Base-by-base conservation (phyloP, 192 early-diverging fungal species). In the Podila epigama region DNA sequence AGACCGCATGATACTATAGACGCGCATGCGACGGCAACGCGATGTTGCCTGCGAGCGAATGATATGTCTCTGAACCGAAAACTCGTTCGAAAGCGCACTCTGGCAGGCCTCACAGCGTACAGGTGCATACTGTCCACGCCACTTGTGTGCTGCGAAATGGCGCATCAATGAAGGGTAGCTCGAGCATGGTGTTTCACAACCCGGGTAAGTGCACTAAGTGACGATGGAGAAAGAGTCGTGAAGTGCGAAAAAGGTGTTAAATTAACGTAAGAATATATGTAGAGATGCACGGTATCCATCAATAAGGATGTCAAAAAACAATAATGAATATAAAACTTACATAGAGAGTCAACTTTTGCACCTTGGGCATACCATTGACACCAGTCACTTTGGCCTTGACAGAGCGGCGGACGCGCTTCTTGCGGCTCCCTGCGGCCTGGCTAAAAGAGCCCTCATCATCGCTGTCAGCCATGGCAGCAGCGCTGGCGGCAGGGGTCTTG, bases 41-140 rank as follows among this genome's bases (percentile, higher is more conserved):
- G 66, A 63, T 2, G 36, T 54, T 9, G 28, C 13, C 5, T 3
- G 1, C n/a, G 73, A 63, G 2, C 73, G 58, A 1, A 27, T 18
- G 50, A 77, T 77, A 44, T 77, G 73, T 8, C 73, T 27, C 55
- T 77, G 73, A 12, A 64, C 73, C 33, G 73, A 68, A 37, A 59
- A 77, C 50, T 77, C 73, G 33, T 77, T 77, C 54, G 73, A 77
- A 6, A 77, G 54, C 1, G 59, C 36, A 16, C 31, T 67, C 12
- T 42, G 41, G 55, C 72, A 75, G 13, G 58, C 59, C 44, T 61
- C 72, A 20, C 72, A 75, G 0, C 65, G 64, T 2, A 75, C 60
- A 1, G 72, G 72, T 0, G 64, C 28, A 25, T 67, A 75, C 3
- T 12, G 28, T 3, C 72, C 72, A 16, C 53, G 20, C 72, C 72